Percentiles rank a stretch among this genome's conserved stretches.
These are phyloP conservation scores for Termitomyces sp. DNA, from an alignment of 768 basidiomycete genomes.

Conservation along the genomic window DNA sequence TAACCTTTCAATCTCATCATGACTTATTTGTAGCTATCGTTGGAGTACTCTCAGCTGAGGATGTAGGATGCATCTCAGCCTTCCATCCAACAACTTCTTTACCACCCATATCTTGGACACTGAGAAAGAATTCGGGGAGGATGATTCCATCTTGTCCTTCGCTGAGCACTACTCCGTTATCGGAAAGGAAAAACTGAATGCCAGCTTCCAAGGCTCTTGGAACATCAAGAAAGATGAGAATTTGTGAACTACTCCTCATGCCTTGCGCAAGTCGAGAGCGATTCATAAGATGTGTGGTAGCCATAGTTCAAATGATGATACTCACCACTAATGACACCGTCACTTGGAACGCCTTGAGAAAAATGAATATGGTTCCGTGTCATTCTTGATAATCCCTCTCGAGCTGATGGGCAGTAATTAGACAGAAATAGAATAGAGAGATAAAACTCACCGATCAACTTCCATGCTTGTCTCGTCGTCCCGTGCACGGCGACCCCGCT, in stretches of 20 bases:
- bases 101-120: not conserved
- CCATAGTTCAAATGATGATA: not conserved
- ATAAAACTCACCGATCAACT: conserved; percentile 48
- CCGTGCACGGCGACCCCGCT: conserved; percentile 76
- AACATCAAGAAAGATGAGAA: conserved; percentile 81
- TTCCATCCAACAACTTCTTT: conserved; percentile 1
- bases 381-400: conserved; percentile 78
- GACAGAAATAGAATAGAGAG: not conserved
- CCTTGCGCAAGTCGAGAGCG: conserved; percentile 35
- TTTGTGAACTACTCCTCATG: conserved; percentile 71
- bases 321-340: conserved; percentile 73
- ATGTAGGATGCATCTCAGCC: not conserved
- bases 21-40: not conserved
- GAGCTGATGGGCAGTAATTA: conserved; percentile 32
- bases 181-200: conserved; percentile 70
- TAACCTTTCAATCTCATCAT: too few species aligned
- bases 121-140: conserved; percentile 56
- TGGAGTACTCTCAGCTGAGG: not conserved
- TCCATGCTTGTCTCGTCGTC: conserved; percentile 66
- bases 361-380: conserved; percentile 89
- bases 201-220: conserved; percentile 63
- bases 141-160: conserved; percentile 66
- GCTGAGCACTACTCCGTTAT: conserved; percentile 87
- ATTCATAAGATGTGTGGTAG: not conserved
- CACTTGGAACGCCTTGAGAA: conserved; percentile 67